Conservation (phyloP, 129 eudicot species). For the Escallonia herrerae region DNA sequence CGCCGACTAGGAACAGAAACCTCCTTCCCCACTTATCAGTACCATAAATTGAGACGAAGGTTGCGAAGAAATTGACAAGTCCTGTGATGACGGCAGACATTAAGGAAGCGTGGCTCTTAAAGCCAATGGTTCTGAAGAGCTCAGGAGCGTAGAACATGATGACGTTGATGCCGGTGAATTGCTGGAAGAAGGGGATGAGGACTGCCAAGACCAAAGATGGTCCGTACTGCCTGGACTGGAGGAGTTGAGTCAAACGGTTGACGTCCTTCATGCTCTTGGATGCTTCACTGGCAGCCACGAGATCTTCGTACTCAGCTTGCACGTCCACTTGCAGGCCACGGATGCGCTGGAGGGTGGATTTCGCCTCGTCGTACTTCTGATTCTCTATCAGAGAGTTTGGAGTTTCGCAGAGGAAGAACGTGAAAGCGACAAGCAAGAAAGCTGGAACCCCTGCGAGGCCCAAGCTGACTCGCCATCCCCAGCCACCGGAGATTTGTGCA, state of each 20-base stretch:
- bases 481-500: constrained; percentile 27
- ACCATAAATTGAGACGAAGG: constrained; percentile 23
- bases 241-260: constrained; percentile 28
- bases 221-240: constrained; percentile 32
- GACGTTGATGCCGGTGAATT: constrained; percentile 59
- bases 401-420: constrained; percentile 35
- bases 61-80: constrained; percentile 25
- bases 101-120: constrained; percentile 36
- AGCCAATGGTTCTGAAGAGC: constrained; percentile 50
- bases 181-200: constrained; percentile 46
- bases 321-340: constrained; percentile 35
- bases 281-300: constrained; percentile 33
- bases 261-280: constrained; percentile 24
- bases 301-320: constrained; percentile 40
- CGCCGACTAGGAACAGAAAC: constrained; percentile 36
- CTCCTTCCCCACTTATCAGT: constrained; percentile 40
- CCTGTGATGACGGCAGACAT: constrained; percentile 48
- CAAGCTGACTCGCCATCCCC: constrained; percentile 52
- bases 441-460: constrained; percentile 50
- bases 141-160: constrained; percentile 61
- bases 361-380: constrained; percentile 32
- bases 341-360: constrained; percentile 10
- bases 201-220: constrained; percentile 41
- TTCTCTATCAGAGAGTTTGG: constrained; percentile 50
- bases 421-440: constrained; percentile 31